Evolutionary conservation across 225 moss, liverwort and hornwort genomes (phyloP).

Genomic region (Takakia lepidozioides): DNA sequence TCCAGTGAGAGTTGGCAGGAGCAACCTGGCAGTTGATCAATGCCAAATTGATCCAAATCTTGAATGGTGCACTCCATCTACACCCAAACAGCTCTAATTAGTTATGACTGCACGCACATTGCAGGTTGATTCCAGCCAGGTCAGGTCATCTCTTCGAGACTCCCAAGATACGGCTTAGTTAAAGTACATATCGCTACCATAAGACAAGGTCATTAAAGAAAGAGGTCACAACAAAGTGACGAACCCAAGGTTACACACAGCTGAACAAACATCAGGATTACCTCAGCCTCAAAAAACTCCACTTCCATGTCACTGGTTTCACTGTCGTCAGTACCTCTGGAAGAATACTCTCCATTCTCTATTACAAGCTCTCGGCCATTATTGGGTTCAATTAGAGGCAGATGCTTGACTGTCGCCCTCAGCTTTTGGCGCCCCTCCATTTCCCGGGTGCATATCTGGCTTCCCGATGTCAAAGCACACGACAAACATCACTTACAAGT

Average conservation of each 20-base stretch:
- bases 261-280: too few species aligned
- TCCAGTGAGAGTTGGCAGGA: too few species aligned
- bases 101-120: too few species aligned
- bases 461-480: too few species aligned
- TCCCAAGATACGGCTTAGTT: too few species aligned
- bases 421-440: slow-evolving; percentile 50
- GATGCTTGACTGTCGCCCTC: slow-evolving; percentile 71
- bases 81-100: slow-evolving; percentile 10
- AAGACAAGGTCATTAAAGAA: too few species aligned
- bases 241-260: too few species aligned
- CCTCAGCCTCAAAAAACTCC: slow-evolving; percentile 93
- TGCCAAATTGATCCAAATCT: slow-evolving; percentile 64
- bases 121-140: too few species aligned
- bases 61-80: slow-evolving; percentile 88
- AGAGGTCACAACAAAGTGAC: too few species aligned
- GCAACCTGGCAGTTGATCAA: slow-evolving; percentile 58
- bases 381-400: slow-evolving; percentile 82
- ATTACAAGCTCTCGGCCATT: slow-evolving; percentile 72
- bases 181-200: too few species aligned
- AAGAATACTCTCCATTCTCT: slow-evolving; percentile 11
- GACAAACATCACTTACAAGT: too few species aligned
- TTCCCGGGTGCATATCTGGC: slow-evolving; percentile 75
- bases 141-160: too few species aligned
- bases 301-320: slow-evolving; percentile 54
- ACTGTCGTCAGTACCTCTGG: slow-evolving; percentile 24